Conservation (phyloP, 2,329 filamentous ascomycete species). For the Neurospora sp. region DNA sequence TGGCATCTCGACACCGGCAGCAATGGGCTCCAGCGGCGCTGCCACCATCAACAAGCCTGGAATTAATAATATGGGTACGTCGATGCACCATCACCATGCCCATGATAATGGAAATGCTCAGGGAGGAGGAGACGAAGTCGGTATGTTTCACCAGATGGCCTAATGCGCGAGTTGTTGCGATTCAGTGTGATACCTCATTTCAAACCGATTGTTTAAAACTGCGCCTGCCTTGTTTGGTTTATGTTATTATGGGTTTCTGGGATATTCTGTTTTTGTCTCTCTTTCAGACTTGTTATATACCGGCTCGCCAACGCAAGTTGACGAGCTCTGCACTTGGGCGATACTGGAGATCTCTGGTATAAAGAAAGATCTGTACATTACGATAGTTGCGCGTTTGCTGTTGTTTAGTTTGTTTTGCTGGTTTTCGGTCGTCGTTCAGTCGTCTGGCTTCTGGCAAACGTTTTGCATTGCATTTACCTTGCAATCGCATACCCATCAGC, state of each 20-base stretch:
- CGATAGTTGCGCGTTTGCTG: constrained; percentile 33
- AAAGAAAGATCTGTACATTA: constrained; percentile 46
- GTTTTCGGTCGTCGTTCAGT: constrained; percentile 28
- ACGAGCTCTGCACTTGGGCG: constrained; percentile 26
- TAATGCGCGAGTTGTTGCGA: constrained; percentile 30
- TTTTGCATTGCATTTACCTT: constrained; percentile 25
- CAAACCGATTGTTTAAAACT: constrained; percentile 16
- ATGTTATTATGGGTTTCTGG: constrained; percentile 21
- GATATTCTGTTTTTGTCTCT: constrained; percentile 16
- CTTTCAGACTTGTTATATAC: constrained; percentile 22
- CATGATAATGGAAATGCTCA: constrained; percentile 58
- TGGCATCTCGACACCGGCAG: constrained; percentile 53
- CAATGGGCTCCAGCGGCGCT: constrained; percentile 49
- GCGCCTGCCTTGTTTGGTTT: constrained; percentile 16
- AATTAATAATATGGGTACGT: constrained; percentile 55
- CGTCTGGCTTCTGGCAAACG: constrained; percentile 28
- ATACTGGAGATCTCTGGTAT: constrained; percentile 30
- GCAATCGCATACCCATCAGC: constrained; percentile 26
- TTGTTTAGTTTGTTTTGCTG: constrained; percentile 34
- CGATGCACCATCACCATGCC: constrained; percentile 66
- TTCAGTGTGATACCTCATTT: constrained; percentile 24
- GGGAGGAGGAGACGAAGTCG: constrained; percentile 74
- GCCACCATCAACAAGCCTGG: constrained; percentile 55
- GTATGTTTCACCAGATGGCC: constrained; percentile 98
- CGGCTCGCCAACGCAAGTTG: constrained; percentile 21